A percentile compares a stretch with the other conserved stretches of the same genome.
Conservation (phyloP, 192 early-diverging fungal genomes). For the Rhizoclosmatium sp. region DNA sequence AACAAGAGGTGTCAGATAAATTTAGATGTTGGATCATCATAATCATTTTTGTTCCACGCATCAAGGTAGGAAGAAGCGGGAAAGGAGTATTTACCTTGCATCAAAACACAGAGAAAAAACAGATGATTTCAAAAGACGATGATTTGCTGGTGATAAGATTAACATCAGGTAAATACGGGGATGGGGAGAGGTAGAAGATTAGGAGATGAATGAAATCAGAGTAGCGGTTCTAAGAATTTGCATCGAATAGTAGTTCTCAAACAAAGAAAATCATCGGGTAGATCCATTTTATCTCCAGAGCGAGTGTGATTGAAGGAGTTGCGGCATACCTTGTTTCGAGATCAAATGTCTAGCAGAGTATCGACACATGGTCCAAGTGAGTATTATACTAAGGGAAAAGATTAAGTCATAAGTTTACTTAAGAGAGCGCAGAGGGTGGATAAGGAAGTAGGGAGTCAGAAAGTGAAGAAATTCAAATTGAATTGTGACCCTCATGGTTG, state of each 20-base stretch:
- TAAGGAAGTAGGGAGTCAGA: background rate
- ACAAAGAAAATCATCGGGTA: too few relatives aligned
- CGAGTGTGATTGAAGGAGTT: background rate
- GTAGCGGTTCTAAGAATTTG: too few relatives aligned
- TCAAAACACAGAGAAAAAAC: too few relatives aligned
- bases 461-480: slow-evolving; percentile 28
- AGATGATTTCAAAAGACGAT: too few relatives aligned
- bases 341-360: background rate
- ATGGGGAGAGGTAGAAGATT: background rate
- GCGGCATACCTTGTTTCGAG: background rate
- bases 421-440: background rate
- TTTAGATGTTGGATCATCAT: slow-evolving; percentile 25
- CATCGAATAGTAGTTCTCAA: too few relatives aligned
- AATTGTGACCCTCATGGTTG: slow-evolving; percentile 31
- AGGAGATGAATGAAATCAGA: background rate
- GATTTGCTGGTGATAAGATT: too few relatives aligned
- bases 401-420: background rate
- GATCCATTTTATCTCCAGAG: background rate
- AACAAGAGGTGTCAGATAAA: slow-evolving; percentile 37
- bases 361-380: background rate
- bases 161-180: background rate
- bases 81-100: too few relatives aligned
- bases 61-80: too few relatives aligned
- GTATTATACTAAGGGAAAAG: background rate
- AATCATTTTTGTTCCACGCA: background rate